Evolutionary conservation across 2,329 filamentous ascomycete species (phyloP).

Genomic region (Acephala macrosclerotiorum): DNA sequence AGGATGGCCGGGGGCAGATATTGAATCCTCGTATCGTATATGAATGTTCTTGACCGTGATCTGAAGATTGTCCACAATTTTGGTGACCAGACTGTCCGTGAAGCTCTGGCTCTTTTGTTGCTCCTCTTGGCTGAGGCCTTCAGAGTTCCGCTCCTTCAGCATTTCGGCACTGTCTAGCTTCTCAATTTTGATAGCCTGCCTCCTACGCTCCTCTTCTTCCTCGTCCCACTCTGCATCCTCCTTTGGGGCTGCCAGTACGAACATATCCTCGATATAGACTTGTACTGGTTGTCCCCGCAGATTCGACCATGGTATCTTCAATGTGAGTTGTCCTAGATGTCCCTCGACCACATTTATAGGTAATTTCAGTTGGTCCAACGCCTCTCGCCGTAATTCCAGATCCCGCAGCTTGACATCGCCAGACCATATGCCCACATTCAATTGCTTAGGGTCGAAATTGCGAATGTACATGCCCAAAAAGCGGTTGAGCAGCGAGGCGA

Average conservation of each 20-base stretch:
- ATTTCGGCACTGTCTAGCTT: constrained; percentile 97
- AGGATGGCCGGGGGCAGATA: constrained; percentile 92
- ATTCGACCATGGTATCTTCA: constrained; percentile 98
- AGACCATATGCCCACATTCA: constrained; percentile 99
- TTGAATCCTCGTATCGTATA: constrained; percentile 96
- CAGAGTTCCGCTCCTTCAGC: constrained; percentile 88
- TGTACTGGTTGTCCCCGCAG: constrained; percentile 92
- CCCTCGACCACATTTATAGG: constrained; percentile 97
- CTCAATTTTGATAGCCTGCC: constrained; percentile 96
- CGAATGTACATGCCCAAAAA: constrained; percentile 99
- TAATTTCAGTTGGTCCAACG: constrained; percentile 94
- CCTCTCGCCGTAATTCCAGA: constrained; percentile 91
- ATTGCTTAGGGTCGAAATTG: constrained; percentile 97
- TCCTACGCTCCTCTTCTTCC: constrained; percentile 87
- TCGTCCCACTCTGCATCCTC: constrained; percentile 94
- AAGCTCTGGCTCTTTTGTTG: constrained; percentile 98
- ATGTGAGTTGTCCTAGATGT: constrained; percentile 88
- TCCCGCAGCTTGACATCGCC: constrained; percentile 96
- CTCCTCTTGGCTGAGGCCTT: constrained; percentile 93
- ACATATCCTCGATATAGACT: constrained; percentile 96
- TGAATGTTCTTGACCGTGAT: constrained; percentile 99
- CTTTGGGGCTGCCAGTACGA: constrained; percentile 91
- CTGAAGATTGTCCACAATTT: constrained; percentile 98
- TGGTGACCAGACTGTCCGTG: constrained; percentile 91
- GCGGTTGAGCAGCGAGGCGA: constrained; percentile 96